These are phyloP conservation scores for Blastobotrys illinoisensis DNA, from an alignment of 1,139 yeast species.

Conservation along the genomic window DNA sequence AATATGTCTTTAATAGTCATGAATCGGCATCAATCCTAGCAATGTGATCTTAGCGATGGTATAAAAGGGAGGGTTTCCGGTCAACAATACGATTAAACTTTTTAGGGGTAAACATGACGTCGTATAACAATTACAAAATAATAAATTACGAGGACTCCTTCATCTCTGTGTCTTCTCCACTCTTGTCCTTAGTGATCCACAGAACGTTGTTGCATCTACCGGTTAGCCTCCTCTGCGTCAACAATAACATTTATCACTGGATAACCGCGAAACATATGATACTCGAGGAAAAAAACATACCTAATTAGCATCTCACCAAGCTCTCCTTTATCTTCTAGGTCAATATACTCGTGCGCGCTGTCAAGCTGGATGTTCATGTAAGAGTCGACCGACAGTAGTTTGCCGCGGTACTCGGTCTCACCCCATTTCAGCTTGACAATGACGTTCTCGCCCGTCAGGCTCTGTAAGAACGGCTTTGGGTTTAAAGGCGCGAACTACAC, in stretches of 20 bases:
- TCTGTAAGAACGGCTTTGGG: conserved; percentile 85
- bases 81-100: neutral
- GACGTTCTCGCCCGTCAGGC: conserved; percentile 62
- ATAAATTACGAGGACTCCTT: conserved; percentile 6
- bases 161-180: conserved; percentile 8
- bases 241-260: neutral
- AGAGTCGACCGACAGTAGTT: conserved; percentile 75
- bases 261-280: no score
- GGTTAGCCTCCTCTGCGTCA: neutral
- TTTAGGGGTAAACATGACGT: conserved; percentile 1
- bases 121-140: conserved; percentile 4
- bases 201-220: conserved; percentile 40
- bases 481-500: conserved; percentile 65
- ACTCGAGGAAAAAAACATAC: conserved; percentile 29
- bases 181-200: conserved; percentile 34
- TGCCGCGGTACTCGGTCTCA: conserved; percentile 82
- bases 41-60: neutral
- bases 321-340: conserved; percentile 48
- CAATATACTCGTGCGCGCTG: conserved; percentile 59
- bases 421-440: conserved; percentile 93
- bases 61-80: neutral
- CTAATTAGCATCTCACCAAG: conserved; percentile 83
- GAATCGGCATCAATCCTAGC: neutral
- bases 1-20: conserved; percentile 4
- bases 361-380: conserved; percentile 86